phyloP scores from a whole-genome alignment of 495 filamentous ascomycete genomes.

The Lophium mytilinum region DNA sequence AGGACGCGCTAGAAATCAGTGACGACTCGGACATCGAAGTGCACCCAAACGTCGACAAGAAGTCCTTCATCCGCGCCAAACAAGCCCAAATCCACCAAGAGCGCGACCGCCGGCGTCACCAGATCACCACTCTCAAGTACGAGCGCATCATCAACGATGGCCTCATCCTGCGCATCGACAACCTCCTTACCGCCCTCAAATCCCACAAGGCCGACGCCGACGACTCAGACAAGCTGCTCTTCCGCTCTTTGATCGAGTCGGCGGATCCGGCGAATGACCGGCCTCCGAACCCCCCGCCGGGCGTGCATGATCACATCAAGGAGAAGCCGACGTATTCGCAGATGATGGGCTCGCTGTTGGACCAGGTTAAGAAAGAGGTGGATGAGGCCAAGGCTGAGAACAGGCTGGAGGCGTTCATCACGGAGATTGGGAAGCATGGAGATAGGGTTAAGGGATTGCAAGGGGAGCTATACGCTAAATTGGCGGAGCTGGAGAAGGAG shows the following conservation, averaged over 20 bases:
- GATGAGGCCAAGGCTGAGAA: conserved; percentile 58
- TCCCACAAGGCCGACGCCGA: conserved; percentile 53
- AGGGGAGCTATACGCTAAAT: conserved; percentile 58
- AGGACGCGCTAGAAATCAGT: conserved; percentile 88
- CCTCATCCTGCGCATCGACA: conserved; percentile 71
- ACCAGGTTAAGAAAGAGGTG: conserved; percentile 87
- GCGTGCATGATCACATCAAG: conserved; percentile 63
- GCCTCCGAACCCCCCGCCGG: conserved; percentile 62
- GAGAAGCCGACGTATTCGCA: conserved; percentile 81
- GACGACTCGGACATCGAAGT: conserved; percentile 98
- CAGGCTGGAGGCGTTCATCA: conserved; percentile 61
- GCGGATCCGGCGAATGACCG: conserved; percentile 66
- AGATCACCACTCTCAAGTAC: conserved; percentile 87
- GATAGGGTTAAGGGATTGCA: conserved; percentile 71
- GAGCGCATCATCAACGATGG: conserved; percentile 91
- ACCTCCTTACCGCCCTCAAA: conserved; percentile 62
- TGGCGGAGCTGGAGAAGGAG: conserved; percentile 78
- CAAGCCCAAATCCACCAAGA: conserved; percentile 93
- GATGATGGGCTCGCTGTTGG: conserved; percentile 89
- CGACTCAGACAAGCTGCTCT: conserved; percentile 68
- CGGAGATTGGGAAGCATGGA: conserved; percentile 66
- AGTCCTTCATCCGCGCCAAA: conserved; percentile 96
- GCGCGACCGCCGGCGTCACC: conserved; percentile 69
- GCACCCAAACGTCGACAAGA: conserved; percentile 97
- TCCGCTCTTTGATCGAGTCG: conserved; percentile 76